Base-by-base conservation (phyloP, 192 early-diverging fungal species). In the Mortierella antarctica region DNA sequence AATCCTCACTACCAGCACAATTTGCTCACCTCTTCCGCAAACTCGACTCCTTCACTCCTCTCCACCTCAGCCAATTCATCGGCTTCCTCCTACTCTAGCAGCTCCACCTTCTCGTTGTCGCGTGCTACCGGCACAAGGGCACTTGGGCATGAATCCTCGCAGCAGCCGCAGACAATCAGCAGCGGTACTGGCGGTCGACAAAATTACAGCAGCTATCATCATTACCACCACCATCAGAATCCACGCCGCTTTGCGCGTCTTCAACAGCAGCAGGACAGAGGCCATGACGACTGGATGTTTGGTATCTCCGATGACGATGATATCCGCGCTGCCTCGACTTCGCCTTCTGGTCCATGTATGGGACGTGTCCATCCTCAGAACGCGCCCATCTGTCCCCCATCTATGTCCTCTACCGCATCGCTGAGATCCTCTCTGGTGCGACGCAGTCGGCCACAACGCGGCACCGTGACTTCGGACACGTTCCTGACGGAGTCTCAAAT, bases 1-100 rank as follows among this genome's bases (percentile, higher is more conserved):
- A 75, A 75, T 41, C 73, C 73, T 21, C 73, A 75, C 53, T 75
- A 75, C 51, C 74, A 77, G 40, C 74, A 77, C 49, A 77, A 77
- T 50, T 67, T 77, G 62, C 65, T 62, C 4, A 48, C 67, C 14
- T 62, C 56, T 21, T 62, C 74, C 2, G 41, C 62, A 1, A 68
- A 31, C 54, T 69, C 74, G 0, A 40, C 53, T 5, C 50, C 74
- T 48, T 65, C 67, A 17, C 67, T 70, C 49, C 41, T 42, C 14
- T 70, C 73, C 0, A 67, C 74, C 1, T 57, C 74, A 9, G 54
- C 60, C 10, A 54, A 52, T 23, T 68, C 65, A 4, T 76, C 73
- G 15, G 58, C 73, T 21, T 60, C 74, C 9, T 76, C 67, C 49
- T 76, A 52, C 41, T 69, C 67, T 31, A 56, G 18, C 54, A 55